Conservation (phyloP, 768 basidiomycete species). For the button mushroom (Agaricus bisporus) region DNA sequence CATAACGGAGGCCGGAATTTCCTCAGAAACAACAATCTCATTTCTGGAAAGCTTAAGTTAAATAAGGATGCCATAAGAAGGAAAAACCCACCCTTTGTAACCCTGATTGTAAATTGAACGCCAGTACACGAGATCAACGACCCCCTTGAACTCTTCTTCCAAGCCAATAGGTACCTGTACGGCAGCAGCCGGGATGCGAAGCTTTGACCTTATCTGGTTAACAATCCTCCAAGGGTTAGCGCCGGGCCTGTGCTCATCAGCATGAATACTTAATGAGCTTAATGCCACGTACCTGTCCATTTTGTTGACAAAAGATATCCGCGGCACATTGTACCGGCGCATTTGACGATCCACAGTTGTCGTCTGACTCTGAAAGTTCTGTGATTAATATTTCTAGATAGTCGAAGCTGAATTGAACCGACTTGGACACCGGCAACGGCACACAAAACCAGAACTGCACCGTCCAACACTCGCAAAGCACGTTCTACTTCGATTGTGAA, state of each 20-base stretch:
- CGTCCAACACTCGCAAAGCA: conserved; percentile 92
- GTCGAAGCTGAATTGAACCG: not conserved
- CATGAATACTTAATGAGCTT: not conserved
- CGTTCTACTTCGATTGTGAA: conserved; percentile 99
- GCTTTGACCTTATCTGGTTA: conserved; percentile 84
- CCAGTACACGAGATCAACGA: conserved; percentile 93
- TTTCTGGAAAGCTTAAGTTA: conserved; percentile 42
- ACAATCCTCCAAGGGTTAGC: conserved; percentile 97
- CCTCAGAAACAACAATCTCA: conserved; percentile 74
- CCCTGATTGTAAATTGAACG: conserved; percentile 94
- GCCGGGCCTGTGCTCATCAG: conserved; percentile 58
- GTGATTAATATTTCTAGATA: not conserved
- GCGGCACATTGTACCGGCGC: conserved; percentile 92
- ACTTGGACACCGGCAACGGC: conserved; percentile 96
- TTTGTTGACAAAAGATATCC: conserved; percentile 96
- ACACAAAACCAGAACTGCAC: conserved; percentile 93
- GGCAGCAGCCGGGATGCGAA: conserved; percentile 89
- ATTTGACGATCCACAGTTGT: conserved; percentile 99
- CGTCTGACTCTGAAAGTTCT: conserved; percentile 74
- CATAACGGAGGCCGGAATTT: conserved; percentile 74
- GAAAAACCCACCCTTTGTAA: conserved; percentile 73
- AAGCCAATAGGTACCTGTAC: conserved; percentile 93
- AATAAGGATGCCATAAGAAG: not conserved
- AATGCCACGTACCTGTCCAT: conserved; percentile 74
- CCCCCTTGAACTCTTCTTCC: conserved; percentile 83